Evolutionary conservation across 202 grass and related monocot genomes (phyloP), one percentile per base, ranked within the genome.

Genomic region (Elaeis oleifera): DNA sequence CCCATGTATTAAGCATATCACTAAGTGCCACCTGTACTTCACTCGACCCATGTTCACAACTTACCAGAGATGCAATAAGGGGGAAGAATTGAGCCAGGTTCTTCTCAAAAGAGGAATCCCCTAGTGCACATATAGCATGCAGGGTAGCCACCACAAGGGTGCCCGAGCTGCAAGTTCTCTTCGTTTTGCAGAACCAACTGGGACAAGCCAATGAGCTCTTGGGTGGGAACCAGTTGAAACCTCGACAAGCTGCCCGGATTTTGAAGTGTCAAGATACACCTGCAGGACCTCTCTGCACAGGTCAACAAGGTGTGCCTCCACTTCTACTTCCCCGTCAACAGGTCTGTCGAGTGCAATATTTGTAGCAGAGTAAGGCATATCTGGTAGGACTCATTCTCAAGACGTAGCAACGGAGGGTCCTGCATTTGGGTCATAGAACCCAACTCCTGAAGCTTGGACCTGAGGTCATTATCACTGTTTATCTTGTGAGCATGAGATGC

Each of bases 391-490:
- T 99, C 89, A 0, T 99, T 99, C 80, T 99, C 95, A 62, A 99
- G 84, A 59, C 95, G 95, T 56, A 99, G 54, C 53, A 99, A 72
- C 15, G 95, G 89, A 0, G 95, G 89, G 58, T 99, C 88, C 70
- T 90, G 95, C 95, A 99, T 99, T 78, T 99, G 95, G 57, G 95
- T 99, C 85, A 89, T 99, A 2, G 89, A 85, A 24, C 95, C 95
- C 69, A 95, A 67, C 53, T 99, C 95, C 66, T 99, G 95, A 68
- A 90, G 73, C 78, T 90, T 90, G 49, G 83, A 83, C 61, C 95
- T 74, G 61, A 95, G 83, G 49, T 99, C 83, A 61, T 39, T 84
- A 39, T 99, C 83, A 71, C 80, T 90, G 80, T 99, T 99, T 75
- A 99, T 92, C 67, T 87, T 89, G 70, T 95, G 89, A 49, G 95